phyloP scores from a whole-genome alignment of 2,329 filamentous ascomycete genomes.

The Coniella lustricola region DNA sequence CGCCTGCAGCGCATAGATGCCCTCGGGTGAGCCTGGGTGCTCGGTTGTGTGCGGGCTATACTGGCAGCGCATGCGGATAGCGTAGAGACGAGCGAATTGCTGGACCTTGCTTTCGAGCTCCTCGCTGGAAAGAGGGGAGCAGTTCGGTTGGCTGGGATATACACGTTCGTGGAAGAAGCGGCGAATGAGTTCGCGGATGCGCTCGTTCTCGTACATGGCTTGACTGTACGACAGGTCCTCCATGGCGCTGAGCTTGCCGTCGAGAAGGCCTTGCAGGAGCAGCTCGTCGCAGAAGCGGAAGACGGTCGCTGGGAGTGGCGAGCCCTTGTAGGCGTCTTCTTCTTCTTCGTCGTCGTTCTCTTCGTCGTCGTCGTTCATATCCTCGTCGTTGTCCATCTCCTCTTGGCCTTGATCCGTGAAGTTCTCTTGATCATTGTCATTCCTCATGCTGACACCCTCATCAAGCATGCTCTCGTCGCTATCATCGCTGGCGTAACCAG shows the following conservation, averaged over 20 bases:
- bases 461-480: no score
- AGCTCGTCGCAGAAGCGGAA: background rate
- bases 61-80: background rate
- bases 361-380: no score
- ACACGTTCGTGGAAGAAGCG: background rate
- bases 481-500: no score
- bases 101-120: background rate
- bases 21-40: background rate
- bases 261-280: background rate
- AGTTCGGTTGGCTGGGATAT: background rate
- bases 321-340: slow-evolving; percentile 6
- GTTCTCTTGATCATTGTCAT: background rate
- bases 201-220: background rate
- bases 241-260: background rate
- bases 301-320: background rate
- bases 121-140: background rate
- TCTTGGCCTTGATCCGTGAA: background rate
- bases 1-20: slow-evolving; percentile 1
- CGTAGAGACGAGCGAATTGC: slow-evolving; percentile 1
- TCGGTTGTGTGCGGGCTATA: background rate
- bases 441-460: no score
- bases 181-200: background rate
- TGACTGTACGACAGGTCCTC: background rate
- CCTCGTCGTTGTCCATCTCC: background rate
- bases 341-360: background rate